Evolutionary conservation across 1,139 yeast species (phyloP).

Genomic region (Eremothecium coryli): DNA sequence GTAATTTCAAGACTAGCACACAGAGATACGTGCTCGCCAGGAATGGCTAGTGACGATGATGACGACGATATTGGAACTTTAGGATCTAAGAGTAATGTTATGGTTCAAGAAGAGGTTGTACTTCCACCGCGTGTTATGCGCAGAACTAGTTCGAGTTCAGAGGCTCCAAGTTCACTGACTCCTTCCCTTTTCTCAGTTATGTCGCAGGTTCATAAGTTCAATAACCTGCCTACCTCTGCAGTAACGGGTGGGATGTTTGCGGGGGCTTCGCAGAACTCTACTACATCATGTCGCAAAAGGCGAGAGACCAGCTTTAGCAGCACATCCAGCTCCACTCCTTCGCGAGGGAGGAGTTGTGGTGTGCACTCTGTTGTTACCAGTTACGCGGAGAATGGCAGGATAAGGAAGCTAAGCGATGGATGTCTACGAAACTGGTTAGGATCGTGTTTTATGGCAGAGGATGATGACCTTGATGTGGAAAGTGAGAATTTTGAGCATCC

Average conservation of each 20-base stretch:
- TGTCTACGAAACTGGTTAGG: conserved; percentile 3
- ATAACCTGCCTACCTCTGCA: conserved; percentile 3
- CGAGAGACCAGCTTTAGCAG: conserved; percentile 2
- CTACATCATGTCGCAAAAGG: not conserved
- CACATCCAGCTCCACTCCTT: conserved; percentile 1
- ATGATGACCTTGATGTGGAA: not conserved
- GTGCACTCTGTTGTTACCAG: not conserved
- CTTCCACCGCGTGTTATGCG: too few relatives aligned
- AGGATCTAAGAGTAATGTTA: too few relatives aligned
- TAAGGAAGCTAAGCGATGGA: not conserved
- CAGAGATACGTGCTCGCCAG: not conserved
- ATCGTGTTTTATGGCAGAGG: not conserved
- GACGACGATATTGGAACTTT: not conserved
- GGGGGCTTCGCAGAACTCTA: not conserved
- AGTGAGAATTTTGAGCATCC: conserved; percentile 2
- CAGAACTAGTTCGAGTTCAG: too few relatives aligned
- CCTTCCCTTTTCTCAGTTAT: conserved; percentile 12
- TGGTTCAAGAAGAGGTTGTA: too few relatives aligned
- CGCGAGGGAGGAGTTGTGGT: conserved; percentile 1
- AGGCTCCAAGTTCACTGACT: too few relatives aligned
- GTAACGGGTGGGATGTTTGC: not conserved
- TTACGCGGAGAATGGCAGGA: not conserved
- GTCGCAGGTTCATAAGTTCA: conserved; percentile 8
- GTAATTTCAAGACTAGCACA: not conserved
- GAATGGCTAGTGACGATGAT: not conserved